phyloP scores from a whole-genome alignment of 306 rosid genomes.

The Rubus parviflorus region DNA sequence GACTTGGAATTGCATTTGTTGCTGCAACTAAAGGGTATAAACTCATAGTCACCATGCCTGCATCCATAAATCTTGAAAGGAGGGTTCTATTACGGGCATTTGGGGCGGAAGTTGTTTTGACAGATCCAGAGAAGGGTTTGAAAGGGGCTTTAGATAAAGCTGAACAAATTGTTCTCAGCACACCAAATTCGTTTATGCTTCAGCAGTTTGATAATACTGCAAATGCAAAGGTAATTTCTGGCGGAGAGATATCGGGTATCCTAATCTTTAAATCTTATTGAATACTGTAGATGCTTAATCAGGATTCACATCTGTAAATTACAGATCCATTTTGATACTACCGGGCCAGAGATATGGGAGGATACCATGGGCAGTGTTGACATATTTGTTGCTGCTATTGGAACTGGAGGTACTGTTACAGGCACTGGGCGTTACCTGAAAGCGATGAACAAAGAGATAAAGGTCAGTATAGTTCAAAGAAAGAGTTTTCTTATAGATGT shows the following conservation, averaged over 20 bases:
- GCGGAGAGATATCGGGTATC: background rate
- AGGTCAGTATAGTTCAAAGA: slow-evolving; percentile 47
- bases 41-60: slow-evolving; percentile 89
- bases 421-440: slow-evolving; percentile 91
- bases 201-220: slow-evolving; percentile 83
- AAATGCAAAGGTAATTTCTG: slow-evolving; percentile 65
- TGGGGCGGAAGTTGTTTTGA: slow-evolving; percentile 88
- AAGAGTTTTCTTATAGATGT: background rate
- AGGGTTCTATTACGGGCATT: slow-evolving; percentile 88
- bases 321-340: slow-evolving; percentile 96
- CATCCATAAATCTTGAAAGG: slow-evolving; percentile 79
- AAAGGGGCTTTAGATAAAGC: slow-evolving; percentile 95
- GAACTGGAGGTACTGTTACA: slow-evolving; percentile 93
- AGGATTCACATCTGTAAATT: slow-evolving; percentile 42
- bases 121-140: slow-evolving; percentile 81
- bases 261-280: background rate
- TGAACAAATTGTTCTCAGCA: slow-evolving; percentile 62
- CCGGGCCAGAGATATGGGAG: slow-evolving; percentile 99
- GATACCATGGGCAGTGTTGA: slow-evolving; percentile 90
- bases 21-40: slow-evolving; percentile 85
- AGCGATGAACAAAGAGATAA: slow-evolving; percentile 56
- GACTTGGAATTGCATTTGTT: slow-evolving; percentile 87
- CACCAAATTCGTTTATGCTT: slow-evolving; percentile 84
- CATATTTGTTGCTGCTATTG: slow-evolving; percentile 82
- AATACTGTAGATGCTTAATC: slow-evolving; percentile 7